Percentiles rank a stretch among this genome's conserved stretches.
Evolutionary conservation across 2,329 filamentous ascomycete species (phyloP).

Genomic region (Aurifilum marmelostoma): DNA sequence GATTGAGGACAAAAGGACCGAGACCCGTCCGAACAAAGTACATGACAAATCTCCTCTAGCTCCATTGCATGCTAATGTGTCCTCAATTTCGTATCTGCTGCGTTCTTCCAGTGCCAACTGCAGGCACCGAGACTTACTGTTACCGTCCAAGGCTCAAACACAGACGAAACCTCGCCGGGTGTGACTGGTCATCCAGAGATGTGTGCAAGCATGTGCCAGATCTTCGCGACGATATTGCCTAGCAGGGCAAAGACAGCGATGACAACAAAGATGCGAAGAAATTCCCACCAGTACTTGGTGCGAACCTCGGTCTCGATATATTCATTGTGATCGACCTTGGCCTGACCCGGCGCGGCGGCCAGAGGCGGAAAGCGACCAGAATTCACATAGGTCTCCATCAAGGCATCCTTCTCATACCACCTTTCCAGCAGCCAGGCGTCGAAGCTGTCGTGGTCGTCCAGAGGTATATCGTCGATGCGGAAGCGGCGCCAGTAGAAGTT

Average conservation of each 20-base stretch:
- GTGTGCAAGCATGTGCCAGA: constrained; percentile 29
- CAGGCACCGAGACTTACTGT: neutral
- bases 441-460: constrained; percentile 74
- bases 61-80: neutral
- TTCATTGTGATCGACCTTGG: constrained; percentile 36
- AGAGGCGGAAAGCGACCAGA: constrained; percentile 81
- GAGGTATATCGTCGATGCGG: constrained; percentile 76
- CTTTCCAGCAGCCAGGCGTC: constrained; percentile 82
- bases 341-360: constrained; percentile 46
- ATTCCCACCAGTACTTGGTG: constrained; percentile 57
- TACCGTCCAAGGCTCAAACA: neutral
- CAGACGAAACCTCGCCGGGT: neutral
- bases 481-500: constrained; percentile 97
- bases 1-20: neutral
- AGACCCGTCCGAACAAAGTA: neutral
- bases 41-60: neutral
- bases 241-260: constrained; percentile 49
- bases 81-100: neutral
- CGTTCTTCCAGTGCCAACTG: neutral
- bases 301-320: constrained; percentile 64
- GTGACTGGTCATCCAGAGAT: neutral
- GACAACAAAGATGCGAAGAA: constrained; percentile 58
- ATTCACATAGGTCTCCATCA: constrained; percentile 80
- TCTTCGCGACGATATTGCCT: constrained; percentile 41
- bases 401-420: constrained; percentile 90